Evolutionary conservation across 768 basidiomycete genomes (phyloP).

Genomic region (Lentinula guzmanii): DNA sequence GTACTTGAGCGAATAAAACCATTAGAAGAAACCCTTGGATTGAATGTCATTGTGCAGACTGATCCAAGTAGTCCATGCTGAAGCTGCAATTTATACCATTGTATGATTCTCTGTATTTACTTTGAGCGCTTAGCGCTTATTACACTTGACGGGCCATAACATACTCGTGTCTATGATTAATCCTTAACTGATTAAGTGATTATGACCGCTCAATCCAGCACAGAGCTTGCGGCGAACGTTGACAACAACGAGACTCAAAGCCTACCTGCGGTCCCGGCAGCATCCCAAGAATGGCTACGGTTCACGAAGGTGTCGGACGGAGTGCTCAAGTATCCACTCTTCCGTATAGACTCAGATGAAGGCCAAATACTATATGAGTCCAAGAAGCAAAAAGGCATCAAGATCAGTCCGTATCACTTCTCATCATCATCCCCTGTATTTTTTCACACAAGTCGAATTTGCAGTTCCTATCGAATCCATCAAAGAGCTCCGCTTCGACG

Average conservation of each 20-base stretch:
- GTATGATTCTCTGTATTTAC: no score
- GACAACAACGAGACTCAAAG: not conserved
- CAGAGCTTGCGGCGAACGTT: not conserved
- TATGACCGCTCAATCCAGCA: not conserved
- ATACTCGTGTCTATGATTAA: not conserved
- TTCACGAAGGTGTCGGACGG: conserved; percentile 84
- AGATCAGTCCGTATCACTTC: conserved; percentile 38
- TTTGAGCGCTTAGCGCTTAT: not conserved
- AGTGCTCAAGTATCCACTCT: conserved; percentile 64
- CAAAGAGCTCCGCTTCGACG: conserved; percentile 76
- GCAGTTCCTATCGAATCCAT: conserved; percentile 83
- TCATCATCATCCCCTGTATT: not conserved
- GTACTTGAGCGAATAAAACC: not conserved
- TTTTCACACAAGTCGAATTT: not conserved
- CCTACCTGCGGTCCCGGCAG: conserved; percentile 37
- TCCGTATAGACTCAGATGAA: conserved; percentile 73
- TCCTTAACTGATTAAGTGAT: not conserved
- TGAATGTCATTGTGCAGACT: not conserved
- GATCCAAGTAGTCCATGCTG: no score
- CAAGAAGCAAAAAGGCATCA: conserved; percentile 39
- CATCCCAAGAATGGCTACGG: conserved; percentile 56
- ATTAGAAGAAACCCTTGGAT: not conserved
- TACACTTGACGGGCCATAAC: not conserved
- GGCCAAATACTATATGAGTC: conserved; percentile 79
- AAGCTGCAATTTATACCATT: no score